Evolutionary conservation across 768 basidiomycete species (phyloP), one percentile per base, ranked within the genome.

Genomic region (Xanthoconium purpureum): DNA sequence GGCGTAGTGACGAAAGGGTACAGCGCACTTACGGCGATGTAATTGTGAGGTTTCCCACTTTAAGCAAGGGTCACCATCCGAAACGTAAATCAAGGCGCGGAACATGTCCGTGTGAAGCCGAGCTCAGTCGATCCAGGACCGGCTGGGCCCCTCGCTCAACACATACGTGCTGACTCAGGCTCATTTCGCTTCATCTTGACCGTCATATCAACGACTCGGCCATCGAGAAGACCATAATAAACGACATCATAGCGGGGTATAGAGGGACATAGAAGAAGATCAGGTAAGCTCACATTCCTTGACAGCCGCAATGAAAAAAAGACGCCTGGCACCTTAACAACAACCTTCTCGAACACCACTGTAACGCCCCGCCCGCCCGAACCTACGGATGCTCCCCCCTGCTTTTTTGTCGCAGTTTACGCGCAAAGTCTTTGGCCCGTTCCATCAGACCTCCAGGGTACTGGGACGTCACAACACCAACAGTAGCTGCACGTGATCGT

Each of bases 401-500:
- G 56, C 70, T 71, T 61, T 75, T 81, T 63, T 71, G 74, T 58
- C 75, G 71, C 51, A 81, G 67, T 60, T 74, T 80, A 50, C 73
- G 71, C n/a, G 75, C 75, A 46, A 80, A 72, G 14, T 61, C 67
- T 59, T 71, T 79, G 18, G 77, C 78, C 46, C 72, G 72, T 9
- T 68, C 62, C 46, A 75, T 58, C 70, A 78, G 71, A 29, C 61
- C 54, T 7, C 54, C 62, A 15, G 68, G 66, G 4, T 24, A 24
- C 4, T 24, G 24, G 11, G 65, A 56, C 40, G 58, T 59, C 28
- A 66, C 50, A 29, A 74, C 56, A 36, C 68, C 73, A 37, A 69
- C 48, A 43, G 70, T 71, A 13, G 76, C 77, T 12, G 75, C 50
- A 46, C 76, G 73, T 47, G 70, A 67, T 32, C 73, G 74, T 30